Conservation (phyloP, 2,329 filamentous ascomycete genomes). For the Hypoxylon sp. region DNA sequence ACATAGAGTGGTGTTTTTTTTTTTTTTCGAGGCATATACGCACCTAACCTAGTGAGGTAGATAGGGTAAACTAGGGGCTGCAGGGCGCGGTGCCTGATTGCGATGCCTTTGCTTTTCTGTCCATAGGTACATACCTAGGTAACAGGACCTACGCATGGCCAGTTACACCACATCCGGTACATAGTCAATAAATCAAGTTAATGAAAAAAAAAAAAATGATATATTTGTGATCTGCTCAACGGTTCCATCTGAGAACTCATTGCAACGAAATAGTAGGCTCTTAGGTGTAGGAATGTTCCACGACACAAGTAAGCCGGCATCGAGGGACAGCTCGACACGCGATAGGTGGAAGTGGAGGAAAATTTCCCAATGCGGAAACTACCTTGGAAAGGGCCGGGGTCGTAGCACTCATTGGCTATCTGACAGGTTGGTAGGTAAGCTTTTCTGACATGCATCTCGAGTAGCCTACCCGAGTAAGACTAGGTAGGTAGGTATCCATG, state of each 20-base stretch:
- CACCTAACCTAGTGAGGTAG: background rate
- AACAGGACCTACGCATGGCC: conserved; percentile 22
- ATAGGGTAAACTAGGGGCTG: background rate
- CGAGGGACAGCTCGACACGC: conserved; percentile 15
- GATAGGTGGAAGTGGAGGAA: conserved; percentile 30
- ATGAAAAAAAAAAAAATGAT: background rate
- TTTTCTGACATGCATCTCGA: background rate
- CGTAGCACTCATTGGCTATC: conserved; percentile 9
- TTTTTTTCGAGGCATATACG: conserved; percentile 10
- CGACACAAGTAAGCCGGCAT: background rate
- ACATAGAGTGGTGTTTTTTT: no score
- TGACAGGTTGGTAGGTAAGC: conserved; percentile 1
- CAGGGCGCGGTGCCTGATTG: background rate
- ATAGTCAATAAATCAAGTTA: conserved; percentile 13
- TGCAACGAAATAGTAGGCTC: background rate
- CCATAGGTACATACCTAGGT: background rate
- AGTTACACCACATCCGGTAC: conserved; percentile 2
- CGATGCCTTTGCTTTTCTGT: conserved; percentile 16
- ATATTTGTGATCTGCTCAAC: background rate
- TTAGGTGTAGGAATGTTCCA: background rate
- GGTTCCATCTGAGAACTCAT: background rate
- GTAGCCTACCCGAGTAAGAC: background rate
- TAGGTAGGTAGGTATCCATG: no score
- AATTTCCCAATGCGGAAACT: conserved; percentile 42
- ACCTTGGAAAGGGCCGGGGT: background rate